Evolutionary conservation across 192 early-diverging fungal species (phyloP).

Genomic region (Pilobolus umbonatus): DNA sequence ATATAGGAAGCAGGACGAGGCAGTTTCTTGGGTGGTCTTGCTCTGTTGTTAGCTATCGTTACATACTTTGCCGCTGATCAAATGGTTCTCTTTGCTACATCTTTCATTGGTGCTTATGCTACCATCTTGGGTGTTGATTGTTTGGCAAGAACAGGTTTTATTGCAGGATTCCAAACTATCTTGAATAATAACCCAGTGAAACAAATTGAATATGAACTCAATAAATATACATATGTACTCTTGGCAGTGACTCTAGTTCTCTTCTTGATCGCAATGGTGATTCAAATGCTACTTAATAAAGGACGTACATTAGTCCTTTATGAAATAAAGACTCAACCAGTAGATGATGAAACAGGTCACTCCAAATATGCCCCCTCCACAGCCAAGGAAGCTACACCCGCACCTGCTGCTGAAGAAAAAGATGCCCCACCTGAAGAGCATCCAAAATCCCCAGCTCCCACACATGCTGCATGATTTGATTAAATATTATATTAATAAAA

Average conservation of each 20-base stretch:
- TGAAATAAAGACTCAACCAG: no score
- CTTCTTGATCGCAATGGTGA: conserved; percentile 18
- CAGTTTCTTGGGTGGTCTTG: neutral
- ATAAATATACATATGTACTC: conserved; percentile 2
- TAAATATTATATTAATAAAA: no score
- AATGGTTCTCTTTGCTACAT: conserved; percentile 7
- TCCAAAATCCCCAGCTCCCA: no score
- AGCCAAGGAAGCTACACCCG: no score
- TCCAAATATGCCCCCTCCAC: no score
- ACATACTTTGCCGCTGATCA: conserved; percentile 16
- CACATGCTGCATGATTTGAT: no score
- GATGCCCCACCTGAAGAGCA: no score
- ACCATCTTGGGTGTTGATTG: conserved; percentile 19
- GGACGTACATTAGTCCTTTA: no score
- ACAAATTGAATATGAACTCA: conserved; percentile 1
- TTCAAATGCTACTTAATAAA: conserved; percentile 4
- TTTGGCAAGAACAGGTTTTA: conserved; percentile 19
- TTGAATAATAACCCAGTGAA: conserved; percentile 19
- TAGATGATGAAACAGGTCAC: no score
- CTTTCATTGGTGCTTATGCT: conserved; percentile 12
- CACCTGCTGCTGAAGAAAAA: no score
- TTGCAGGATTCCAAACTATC: conserved; percentile 6
- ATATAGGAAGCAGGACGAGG: conserved; percentile 2
- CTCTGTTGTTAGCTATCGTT: neutral
- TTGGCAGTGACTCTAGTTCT: conserved; percentile 8